Conservation (phyloP, 192 early-diverging fungal genomes). For the Pilobolus umbonatus region DNA sequence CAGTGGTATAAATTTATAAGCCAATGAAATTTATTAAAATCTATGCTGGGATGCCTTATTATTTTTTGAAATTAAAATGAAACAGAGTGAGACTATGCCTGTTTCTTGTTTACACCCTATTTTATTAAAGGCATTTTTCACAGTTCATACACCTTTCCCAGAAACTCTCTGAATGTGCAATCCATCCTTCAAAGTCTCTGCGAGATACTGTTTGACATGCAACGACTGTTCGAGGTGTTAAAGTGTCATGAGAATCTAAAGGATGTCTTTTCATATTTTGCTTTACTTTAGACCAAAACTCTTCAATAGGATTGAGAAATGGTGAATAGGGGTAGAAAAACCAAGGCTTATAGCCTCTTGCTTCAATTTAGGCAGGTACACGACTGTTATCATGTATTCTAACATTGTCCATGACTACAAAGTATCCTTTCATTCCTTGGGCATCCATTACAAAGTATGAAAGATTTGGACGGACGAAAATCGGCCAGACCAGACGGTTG, state of each 20-base stretch:
- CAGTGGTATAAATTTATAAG: too few relatives aligned
- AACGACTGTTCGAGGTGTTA: not conserved
- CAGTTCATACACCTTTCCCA: not conserved
- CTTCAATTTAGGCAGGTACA: not conserved
- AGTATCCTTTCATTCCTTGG: conserved; percentile 2
- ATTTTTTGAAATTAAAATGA: too few relatives aligned
- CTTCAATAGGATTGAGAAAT: conserved; percentile 23
- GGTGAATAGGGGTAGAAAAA: not conserved
- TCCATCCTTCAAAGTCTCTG: not conserved
- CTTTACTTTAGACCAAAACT: conserved; percentile 15
- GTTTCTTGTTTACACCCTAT: too few relatives aligned
- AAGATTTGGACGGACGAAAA: too few relatives aligned
- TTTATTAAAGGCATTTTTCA: too few relatives aligned
- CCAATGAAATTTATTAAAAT: too few relatives aligned
- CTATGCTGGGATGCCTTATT: too few relatives aligned
- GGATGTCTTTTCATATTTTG: not conserved
- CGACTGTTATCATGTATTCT: not conserved
- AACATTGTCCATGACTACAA: conserved; percentile 16
- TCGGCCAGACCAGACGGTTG: too few relatives aligned
- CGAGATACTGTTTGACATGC: not conserved
- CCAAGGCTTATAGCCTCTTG: conserved; percentile 6
- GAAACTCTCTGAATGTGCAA: not conserved
- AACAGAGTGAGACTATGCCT: too few relatives aligned
- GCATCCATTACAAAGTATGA: conserved; percentile 15
- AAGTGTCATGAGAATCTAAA: conserved; percentile 1